These are phyloP conservation scores for Salix caprea DNA, from an alignment of 345 rosid genomes.

Conservation along the genomic window DNA sequence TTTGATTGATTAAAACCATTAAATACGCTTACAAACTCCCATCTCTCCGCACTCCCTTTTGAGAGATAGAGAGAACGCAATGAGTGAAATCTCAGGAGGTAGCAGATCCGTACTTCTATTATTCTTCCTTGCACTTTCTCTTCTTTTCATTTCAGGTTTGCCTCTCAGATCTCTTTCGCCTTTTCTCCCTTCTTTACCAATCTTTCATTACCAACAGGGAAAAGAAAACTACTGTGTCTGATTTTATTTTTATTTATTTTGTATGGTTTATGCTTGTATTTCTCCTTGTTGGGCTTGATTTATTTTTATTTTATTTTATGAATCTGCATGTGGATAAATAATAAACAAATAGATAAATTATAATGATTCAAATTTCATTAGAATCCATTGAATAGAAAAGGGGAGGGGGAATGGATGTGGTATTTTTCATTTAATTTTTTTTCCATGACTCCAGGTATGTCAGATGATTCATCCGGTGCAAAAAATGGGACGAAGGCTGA, in stretches of 20 bases:
- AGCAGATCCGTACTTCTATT: conserved; percentile 26
- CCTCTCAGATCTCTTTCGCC: conserved; percentile 30
- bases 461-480: conserved; percentile 44
- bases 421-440: background rate
- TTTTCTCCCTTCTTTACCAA: background rate
- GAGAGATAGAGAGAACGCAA: conserved; percentile 13
- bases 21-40: too few relatives aligned
- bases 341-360: background rate
- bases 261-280: background rate
- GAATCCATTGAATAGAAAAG: background rate
- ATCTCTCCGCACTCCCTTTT: background rate
- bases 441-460: conserved; percentile 36
- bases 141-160: conserved; percentile 55
- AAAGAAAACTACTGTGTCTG: background rate
- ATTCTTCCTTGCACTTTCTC: conserved; percentile 39
- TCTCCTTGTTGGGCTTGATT: background rate
- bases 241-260: too few relatives aligned
- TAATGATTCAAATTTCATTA: background rate
- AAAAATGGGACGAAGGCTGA: conserved; percentile 34
- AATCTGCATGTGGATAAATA: too few relatives aligned
- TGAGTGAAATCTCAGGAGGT: conserved; percentile 31
- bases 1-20: too few relatives aligned
- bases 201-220: background rate
- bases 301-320: background rate
- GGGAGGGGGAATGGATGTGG: background rate